phyloP scores from a whole-genome alignment of 257 asterid species.

The Lithospermum erythrorhizon region DNA sequence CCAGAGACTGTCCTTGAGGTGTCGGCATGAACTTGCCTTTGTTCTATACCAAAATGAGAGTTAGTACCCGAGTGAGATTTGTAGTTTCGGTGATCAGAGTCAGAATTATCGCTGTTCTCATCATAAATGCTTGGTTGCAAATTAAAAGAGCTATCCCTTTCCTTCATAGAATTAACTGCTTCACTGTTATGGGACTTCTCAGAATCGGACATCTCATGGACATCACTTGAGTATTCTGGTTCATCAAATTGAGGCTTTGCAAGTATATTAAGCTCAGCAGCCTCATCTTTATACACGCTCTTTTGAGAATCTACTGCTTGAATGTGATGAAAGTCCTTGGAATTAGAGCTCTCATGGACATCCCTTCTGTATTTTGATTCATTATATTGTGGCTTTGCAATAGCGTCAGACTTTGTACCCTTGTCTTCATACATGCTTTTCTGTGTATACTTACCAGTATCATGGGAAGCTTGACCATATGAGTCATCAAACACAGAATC shows the following conservation, averaged over 20 bases:
- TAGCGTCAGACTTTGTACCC: background rate
- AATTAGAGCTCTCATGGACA: background rate
- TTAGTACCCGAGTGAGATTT: conserved; percentile 24
- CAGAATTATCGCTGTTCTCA: conserved; percentile 31
- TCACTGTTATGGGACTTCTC: conserved; percentile 19
- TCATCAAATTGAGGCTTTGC: conserved; percentile 15
- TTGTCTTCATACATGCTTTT: conserved; percentile 8
- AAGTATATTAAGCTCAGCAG: background rate
- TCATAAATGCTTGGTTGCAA: conserved; percentile 33
- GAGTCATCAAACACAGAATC: conserved; percentile 27
- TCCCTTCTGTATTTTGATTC: background rate
- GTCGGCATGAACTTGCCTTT: conserved; percentile 19
- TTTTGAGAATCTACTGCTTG: background rate
- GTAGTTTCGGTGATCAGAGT: conserved; percentile 26
- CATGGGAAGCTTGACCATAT: conserved; percentile 20
- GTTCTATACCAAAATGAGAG: conserved; percentile 19
- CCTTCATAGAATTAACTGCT: conserved; percentile 31
- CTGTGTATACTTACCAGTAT: conserved; percentile 5
- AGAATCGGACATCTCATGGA: conserved; percentile 19
- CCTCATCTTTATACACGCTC: background rate
- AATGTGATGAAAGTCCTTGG: no score
- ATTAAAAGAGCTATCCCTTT: conserved; percentile 29
- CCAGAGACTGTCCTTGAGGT: conserved; percentile 26
- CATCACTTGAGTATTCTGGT: conserved; percentile 23
- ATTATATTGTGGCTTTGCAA: background rate